Evolutionary conservation across 2,329 filamentous ascomycete genomes (phyloP).

Genomic region (Fusarium sp.): DNA sequence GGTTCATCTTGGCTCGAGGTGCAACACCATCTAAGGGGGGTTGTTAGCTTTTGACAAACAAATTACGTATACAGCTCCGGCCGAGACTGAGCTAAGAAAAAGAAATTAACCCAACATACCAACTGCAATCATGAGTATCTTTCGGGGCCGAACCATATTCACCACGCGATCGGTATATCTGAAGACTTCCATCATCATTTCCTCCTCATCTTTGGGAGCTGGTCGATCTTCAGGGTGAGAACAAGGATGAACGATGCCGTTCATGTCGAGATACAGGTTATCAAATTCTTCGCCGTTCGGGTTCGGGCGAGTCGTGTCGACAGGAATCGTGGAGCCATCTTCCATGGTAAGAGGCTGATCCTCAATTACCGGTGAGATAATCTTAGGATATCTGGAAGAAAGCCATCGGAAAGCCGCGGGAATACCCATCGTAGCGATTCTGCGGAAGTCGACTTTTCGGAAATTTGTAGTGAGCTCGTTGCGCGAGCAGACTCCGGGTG

Average conservation of each 20-base stretch:
- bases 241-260: constrained; percentile 98
- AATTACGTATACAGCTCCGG: not conserved
- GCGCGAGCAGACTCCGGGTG: not conserved
- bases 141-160: constrained; percentile 97
- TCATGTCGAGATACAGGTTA: constrained; percentile 99
- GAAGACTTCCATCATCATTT: constrained; percentile 99
- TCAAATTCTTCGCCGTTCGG: constrained; percentile 98
- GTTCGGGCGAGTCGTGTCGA: constrained; percentile 85
- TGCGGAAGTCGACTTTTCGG: not conserved
- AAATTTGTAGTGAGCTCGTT: not conserved
- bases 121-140: constrained; percentile 96
- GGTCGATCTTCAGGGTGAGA: constrained; percentile 95
- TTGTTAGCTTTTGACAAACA: constrained; percentile 38
- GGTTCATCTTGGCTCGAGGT: constrained; percentile 99
- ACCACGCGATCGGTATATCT: constrained; percentile 98
- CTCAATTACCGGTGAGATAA: constrained; percentile 90
- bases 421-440: constrained; percentile 77
- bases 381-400: constrained; percentile 96
- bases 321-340: constrained; percentile 83
- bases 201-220: constrained; percentile 90
- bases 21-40: constrained; percentile 81
- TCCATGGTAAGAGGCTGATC: constrained; percentile 80
- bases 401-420: constrained; percentile 96
- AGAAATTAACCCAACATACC: constrained; percentile 61
- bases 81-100: not conserved